Evolutionary conservation across 164 flowering plant genomes (phyloP).

Genomic region (grape (Vitis vinifera)): ASM3070453v1 NC_081814.1:18753001-18753500

Average conservation of each 20-base stretch:
- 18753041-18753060: too few species aligned
- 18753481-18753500: too few species aligned
- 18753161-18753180: constrained; percentile 29
- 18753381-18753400: background rate
- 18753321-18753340: constrained; percentile 48
- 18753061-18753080: too few species aligned
- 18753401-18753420: too few species aligned
- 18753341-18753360: constrained; percentile 55
- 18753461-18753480: too few species aligned
- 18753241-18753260: constrained; percentile 6
- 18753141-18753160: constrained; percentile 40
- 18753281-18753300: constrained; percentile 41
- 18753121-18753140: constrained; percentile 23
- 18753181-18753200: constrained; percentile 24
- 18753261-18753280: constrained; percentile 30
- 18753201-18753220: constrained; percentile 34
- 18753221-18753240: constrained; percentile 37
- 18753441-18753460: too few species aligned
- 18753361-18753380: constrained; percentile 41
- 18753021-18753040: too few species aligned
- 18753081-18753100: too few species aligned
- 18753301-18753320: constrained; percentile 55
- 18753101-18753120: too few species aligned
- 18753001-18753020: too few species aligned
- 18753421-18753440: too few species aligned